Evolutionary conservation across 2,329 filamentous ascomycete species (phyloP), one percentile per base, ranked within the genome.

Genomic region (Nigrospora oryzae): DNA sequence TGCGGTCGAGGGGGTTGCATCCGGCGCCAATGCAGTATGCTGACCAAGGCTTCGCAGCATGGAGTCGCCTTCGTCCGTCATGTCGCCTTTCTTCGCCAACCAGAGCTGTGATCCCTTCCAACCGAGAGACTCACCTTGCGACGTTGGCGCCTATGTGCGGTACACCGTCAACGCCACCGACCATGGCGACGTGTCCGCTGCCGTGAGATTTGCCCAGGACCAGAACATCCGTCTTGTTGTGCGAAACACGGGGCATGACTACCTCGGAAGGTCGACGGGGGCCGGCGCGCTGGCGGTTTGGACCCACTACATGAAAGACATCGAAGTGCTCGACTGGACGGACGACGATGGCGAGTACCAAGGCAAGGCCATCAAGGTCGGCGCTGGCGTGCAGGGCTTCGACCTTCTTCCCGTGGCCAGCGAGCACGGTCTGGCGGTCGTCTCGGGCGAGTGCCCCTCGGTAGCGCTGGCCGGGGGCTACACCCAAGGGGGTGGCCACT

Each of bases 401-500:
- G 71, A 79, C 37, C 66, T 65, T 0, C 59, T 70, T 36, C 51
- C 53, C 14, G 58, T 61, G 5, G 69, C 71, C 0, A 47, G 65
- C 30, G 49, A 53, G 2, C 23, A 43, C 5, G 65, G 69, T 31
- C 49, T 74, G 2, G 56, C 65, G 11, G 63, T 74, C 7, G 64
- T 78, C 3, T 66, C 63, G 11, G 75, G 74, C 1, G 66, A 71
- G 42, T 75, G 71, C 50, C 60, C 69, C 1, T 74, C 71, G 0
- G 78, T 83, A 5, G 79, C 78, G 1, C 52, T 78, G 7, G 71
- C 74, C 0, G 81, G 80, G 13, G 80, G 80, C 1, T 84, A 75
- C 52, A 71, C 66, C 3, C 75, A 80, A 55, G 79, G 78, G 5
- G 81, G 77, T 13, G 81, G 81, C 0, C 77, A 82, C 53, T 71